Percentiles rank a stretch among this genome's conserved stretches.
phyloP scores from a whole-genome alignment of 2,329 filamentous ascomycete species.

The Exophiala sp. region DNA sequence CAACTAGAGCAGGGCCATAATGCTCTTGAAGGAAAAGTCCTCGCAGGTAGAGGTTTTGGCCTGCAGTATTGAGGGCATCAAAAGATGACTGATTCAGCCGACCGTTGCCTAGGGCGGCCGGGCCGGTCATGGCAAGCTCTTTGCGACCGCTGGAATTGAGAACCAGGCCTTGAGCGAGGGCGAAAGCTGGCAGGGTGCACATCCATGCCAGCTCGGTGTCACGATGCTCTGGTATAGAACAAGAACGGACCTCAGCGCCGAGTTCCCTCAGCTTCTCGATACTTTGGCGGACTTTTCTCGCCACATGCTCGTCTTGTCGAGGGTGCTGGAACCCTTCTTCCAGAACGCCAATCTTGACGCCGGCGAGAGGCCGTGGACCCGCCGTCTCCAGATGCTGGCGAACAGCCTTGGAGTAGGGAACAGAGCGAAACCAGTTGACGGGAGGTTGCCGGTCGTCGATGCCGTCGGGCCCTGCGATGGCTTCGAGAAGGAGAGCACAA shows the following conservation, averaged over 20 bases:
- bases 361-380: slow-evolving; percentile 27
- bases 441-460: slow-evolving; percentile 40
- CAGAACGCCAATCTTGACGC: slow-evolving; percentile 41
- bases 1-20: slow-evolving; percentile 1
- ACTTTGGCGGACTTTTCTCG: not conserved
- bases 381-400: not conserved
- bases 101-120: not conserved
- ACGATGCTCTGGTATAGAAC: slow-evolving; percentile 2
- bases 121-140: slow-evolving; percentile 1
- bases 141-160: slow-evolving; percentile 2
- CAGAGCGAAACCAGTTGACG: slow-evolving; percentile 23
- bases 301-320: slow-evolving; percentile 5
- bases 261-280: slow-evolving; percentile 2
- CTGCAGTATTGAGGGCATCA: slow-evolving; percentile 5
- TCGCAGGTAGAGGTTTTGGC: slow-evolving; percentile 8
- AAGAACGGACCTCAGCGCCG: slow-evolving; percentile 1
- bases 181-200: slow-evolving; percentile 3
- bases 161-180: slow-evolving; percentile 1
- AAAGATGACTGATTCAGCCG: not conserved
- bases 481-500: slow-evolving; percentile 38
- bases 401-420: not conserved
- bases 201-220: slow-evolving; percentile 5
- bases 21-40: slow-evolving; percentile 1
- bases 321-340: slow-evolving; percentile 42
- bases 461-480: slow-evolving; percentile 42